phyloP scores from a whole-genome alignment of 1,139 yeast genomes.

The Suhomyces yuchorum region DNA sequence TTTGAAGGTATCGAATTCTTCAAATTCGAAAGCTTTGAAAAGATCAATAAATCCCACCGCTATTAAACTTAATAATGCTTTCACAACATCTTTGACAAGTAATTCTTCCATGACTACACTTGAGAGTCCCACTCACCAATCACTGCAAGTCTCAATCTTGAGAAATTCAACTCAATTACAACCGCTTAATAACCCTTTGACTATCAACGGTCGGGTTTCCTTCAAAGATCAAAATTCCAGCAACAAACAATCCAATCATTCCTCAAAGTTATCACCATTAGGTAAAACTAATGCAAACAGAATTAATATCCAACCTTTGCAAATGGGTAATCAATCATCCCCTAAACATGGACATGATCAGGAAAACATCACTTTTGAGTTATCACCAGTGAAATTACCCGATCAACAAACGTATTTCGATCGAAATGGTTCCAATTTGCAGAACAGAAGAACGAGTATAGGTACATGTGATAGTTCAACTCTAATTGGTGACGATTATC shows the following conservation, averaged over 20 bases:
- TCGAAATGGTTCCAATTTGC: constrained; percentile 18
- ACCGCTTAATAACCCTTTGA: constrained; percentile 37
- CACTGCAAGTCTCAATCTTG: constrained; percentile 10
- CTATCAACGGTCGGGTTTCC: neutral
- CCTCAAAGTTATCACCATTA: constrained; percentile 19
- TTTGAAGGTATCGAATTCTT: neutral
- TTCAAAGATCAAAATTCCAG: neutral
- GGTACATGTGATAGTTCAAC: constrained; percentile 41
- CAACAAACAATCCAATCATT: neutral
- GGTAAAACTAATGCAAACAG: constrained; percentile 12
- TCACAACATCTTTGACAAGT: constrained; percentile 16
- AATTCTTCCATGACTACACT: constrained; percentile 15
- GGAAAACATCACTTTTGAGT: constrained; percentile 15
- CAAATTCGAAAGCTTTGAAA: neutral
- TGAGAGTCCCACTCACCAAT: constrained; percentile 24
- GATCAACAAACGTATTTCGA: neutral
- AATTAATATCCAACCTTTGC: neutral
- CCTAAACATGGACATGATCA: constrained; percentile 12
- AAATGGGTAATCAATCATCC: constrained; percentile 9
- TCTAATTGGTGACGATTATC: constrained; percentile 45
- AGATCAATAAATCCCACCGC: constrained; percentile 19
- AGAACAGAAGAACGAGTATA: constrained; percentile 21
- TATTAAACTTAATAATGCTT: constrained; percentile 23
- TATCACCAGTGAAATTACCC: constrained; percentile 27
- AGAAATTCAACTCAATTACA: constrained; percentile 20